Conservation (phyloP, 2,329 filamentous ascomycete species). For the Rutstroemia sp. region DNA sequence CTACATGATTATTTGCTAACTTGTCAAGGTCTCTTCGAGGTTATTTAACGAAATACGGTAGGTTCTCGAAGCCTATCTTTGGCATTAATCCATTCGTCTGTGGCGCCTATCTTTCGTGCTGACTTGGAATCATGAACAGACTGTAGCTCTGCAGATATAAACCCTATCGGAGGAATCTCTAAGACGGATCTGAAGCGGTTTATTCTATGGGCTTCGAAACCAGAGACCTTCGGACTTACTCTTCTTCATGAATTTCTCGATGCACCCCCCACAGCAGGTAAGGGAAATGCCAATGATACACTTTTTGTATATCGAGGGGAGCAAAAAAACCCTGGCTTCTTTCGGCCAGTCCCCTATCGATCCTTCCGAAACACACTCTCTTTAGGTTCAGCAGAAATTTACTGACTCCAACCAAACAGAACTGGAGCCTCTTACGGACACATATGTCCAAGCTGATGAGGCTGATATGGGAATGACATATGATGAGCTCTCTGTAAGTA, state of each 20-base stretch:
- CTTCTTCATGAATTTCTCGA: constrained; percentile 59
- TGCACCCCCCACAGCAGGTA: constrained; percentile 48
- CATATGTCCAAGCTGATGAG: constrained; percentile 43
- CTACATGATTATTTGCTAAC: not conserved
- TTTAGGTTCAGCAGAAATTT: no score
- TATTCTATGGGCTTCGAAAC: constrained; percentile 53
- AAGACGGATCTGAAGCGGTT: constrained; percentile 68
- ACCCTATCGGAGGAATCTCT: constrained; percentile 53
- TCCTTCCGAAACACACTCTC: no score
- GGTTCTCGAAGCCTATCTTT: not conserved
- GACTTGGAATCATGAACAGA: constrained; percentile 42
- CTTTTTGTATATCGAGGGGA: no score
- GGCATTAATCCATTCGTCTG: not conserved
- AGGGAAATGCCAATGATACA: no score
- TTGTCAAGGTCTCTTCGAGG: constrained; percentile 34
- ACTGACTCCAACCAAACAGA: constrained; percentile 30
- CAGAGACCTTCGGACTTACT: constrained; percentile 51
- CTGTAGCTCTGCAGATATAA: constrained; percentile 38
- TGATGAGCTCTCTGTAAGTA: constrained; percentile 33
- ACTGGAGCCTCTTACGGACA: constrained; percentile 51
- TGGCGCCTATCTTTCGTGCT: not conserved
- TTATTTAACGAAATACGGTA: constrained; percentile 52
- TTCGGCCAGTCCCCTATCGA: no score
- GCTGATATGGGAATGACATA: constrained; percentile 47
- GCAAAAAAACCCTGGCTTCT: no score